Evolutionary conservation across 106 monocot genomes (phyloP), one percentile per base, ranked within the genome.

Genomic region (Dioscorea zingiberensis): DNA sequence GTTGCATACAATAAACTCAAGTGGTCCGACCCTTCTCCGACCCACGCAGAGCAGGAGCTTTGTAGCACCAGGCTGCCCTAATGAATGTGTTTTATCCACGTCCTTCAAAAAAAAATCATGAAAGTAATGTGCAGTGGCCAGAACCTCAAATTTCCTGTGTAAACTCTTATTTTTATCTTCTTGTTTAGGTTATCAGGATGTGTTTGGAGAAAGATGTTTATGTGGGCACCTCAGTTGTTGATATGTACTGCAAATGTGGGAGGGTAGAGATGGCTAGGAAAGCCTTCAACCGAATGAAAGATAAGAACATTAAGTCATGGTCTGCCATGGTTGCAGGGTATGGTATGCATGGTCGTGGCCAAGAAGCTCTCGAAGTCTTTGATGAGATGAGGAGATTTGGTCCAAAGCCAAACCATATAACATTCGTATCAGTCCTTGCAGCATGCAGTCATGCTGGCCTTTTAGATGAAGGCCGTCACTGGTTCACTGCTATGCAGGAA

Each of bases 241-340:
- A 91, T 76, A 91, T 94, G 94, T 94, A 94, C 26, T 76, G 85
- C 75, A 94, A 94, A 61, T 87, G 94, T 60, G 94, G 94, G 46
- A 79, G 82, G 67, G 80, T 94, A 4, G 71, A 66, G 58, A 76
- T 69, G 69, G 94, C 90, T 58, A 83, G 76, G 62, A 84, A 67
- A 66, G 84, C 75, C 10, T 94, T 94, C 54, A 16, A 77, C 45
- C 66, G 48, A 28, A 80, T 82, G 72, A 80, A 78, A 27, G 63
- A 71, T 38, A 89, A 71, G 78, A 89, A 94, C 48, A 73, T 86
- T 16, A 78, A 79, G 46, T 81, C 93, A 48, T 94, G 93, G 93
- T 86, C 86, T 17, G 74, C 89, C 38, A 76, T 89, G 86, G 62
- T 89, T 63, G 80, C 83, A 21, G 93, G 93, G 24, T 94, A 84